These are phyloP conservation scores for Podospora didyma DNA, from an alignment of 495 filamentous ascomycete species.

Conservation along the genomic window DNA sequence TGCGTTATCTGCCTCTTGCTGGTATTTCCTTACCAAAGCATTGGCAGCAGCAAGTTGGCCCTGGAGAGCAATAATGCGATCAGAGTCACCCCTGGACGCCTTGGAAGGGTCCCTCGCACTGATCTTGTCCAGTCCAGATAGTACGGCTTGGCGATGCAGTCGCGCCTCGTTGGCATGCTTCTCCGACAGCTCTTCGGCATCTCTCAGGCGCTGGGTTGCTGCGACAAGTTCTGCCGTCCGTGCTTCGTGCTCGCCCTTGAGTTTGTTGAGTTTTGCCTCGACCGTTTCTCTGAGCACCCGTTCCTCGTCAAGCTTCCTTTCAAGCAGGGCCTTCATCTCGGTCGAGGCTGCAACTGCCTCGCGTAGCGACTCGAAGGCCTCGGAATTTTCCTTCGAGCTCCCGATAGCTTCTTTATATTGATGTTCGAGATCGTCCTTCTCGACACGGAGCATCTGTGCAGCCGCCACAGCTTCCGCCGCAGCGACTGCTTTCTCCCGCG, in stretches of 20 bases:
- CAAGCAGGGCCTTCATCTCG: conserved; percentile 68
- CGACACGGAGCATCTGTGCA: conserved; percentile 68
- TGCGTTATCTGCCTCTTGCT: conserved; percentile 82
- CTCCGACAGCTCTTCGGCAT: conserved; percentile 89
- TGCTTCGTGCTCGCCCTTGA: conserved; percentile 83
- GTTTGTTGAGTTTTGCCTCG: conserved; percentile 73
- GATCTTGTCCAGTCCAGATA: conserved; percentile 76
- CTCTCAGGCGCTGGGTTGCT: conserved; percentile 65
- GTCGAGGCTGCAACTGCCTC: conserved; percentile 75
- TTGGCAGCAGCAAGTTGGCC: conserved; percentile 75
- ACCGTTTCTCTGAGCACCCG: conserved; percentile 66
- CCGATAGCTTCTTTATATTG: conserved; percentile 63
- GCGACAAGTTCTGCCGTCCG: conserved; percentile 75
- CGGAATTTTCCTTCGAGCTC: conserved; percentile 65
- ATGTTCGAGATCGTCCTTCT: conserved; percentile 75
- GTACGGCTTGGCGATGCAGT: conserved; percentile 77
- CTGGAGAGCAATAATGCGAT: conserved; percentile 74
- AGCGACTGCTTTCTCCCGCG: conserved; percentile 72
- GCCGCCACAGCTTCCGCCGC: conserved; percentile 71
- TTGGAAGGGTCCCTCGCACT: conserved; percentile 46
- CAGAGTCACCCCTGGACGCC: conserved; percentile 56
- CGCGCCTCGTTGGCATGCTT: conserved; percentile 82
- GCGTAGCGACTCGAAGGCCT: conserved; percentile 68
- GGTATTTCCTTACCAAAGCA: conserved; percentile 76
- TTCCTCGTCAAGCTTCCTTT: conserved; percentile 83